Evolutionary conservation across 139 green algal genomes (phyloP).

Genomic region (Chlorella sp.): DNA sequence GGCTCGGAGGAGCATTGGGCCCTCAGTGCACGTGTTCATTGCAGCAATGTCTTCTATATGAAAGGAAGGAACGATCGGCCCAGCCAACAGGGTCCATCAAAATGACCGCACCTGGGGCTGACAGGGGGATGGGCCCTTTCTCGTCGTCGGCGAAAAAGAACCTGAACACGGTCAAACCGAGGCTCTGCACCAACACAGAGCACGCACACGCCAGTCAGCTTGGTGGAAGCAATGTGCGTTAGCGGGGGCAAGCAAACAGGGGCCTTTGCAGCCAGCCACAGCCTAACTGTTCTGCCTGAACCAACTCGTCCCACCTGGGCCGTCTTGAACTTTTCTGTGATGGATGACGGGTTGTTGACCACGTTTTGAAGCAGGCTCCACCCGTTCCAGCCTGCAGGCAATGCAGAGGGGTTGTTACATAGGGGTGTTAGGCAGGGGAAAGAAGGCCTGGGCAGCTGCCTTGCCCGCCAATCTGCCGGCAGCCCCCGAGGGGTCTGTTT

Average conservation of each 20-base stretch:
- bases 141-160: constrained; percentile 29
- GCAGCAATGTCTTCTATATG: too few species aligned
- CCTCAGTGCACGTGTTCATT: background rate
- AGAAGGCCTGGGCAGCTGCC: too few species aligned
- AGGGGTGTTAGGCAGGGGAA: too few species aligned
- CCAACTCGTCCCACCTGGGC: background rate
- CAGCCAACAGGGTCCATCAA: too few species aligned
- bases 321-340: background rate
- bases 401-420: background rate
- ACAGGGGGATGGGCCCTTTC: background rate
- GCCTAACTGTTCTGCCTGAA: background rate
- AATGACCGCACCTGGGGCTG: background rate
- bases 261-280: background rate
- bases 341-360: background rate
- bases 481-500: too few species aligned
- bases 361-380: background rate
- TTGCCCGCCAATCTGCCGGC: too few species aligned
- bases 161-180: constrained; percentile 9
- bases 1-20: background rate
- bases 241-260: too few species aligned
- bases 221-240: too few species aligned
- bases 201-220: too few species aligned
- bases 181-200: background rate
- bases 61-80: too few species aligned
- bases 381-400: constrained; percentile 17